phyloP scores from a whole-genome alignment of 2,329 filamentous ascomycete genomes.

The Cytospora chrysosperma region DNA sequence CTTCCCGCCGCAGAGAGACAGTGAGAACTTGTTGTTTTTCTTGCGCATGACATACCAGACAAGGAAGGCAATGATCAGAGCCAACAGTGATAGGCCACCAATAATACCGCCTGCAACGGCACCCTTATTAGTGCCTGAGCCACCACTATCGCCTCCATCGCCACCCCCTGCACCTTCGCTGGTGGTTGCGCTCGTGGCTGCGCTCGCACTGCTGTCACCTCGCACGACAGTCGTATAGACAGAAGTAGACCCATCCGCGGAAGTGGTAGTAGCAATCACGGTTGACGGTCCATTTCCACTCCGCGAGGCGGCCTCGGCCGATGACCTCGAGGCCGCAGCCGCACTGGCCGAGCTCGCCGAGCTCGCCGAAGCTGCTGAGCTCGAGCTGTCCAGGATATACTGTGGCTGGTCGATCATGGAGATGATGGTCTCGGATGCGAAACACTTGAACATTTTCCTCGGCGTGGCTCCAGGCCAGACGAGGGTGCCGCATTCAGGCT shows the following conservation, averaged over 20 bases:
- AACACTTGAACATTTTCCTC: constrained; percentile 39
- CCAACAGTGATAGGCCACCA: constrained; percentile 31
- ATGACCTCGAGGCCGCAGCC: constrained; percentile 12
- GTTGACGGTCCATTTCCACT: constrained; percentile 15
- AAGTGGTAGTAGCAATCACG: constrained; percentile 22
- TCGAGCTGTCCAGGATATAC: constrained; percentile 34
- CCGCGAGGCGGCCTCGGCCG: constrained; percentile 10
- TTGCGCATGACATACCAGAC: constrained; percentile 29
- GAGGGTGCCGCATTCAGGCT: constrained; percentile 36
- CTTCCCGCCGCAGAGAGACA: constrained; percentile 23
- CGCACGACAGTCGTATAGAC: constrained; percentile 20
- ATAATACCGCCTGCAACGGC: constrained; percentile 35
- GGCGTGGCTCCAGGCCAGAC: constrained; percentile 37
- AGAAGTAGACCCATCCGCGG: constrained; percentile 20
- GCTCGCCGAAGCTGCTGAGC: constrained; percentile 25
- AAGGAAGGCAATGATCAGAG: constrained; percentile 28
- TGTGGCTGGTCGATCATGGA: constrained; percentile 38
- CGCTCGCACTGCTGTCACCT: constrained; percentile 12
- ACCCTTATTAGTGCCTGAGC: constrained; percentile 27
- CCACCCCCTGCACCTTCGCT: not conserved
- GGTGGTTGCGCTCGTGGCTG: not conserved
- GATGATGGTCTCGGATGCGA: constrained; percentile 30
- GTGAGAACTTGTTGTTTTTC: constrained; percentile 26
- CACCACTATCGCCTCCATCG: not conserved
- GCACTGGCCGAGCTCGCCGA: constrained; percentile 10